Evolutionary conservation across 1,139 yeast species (phyloP), one percentile per base, ranked within the genome.

Genomic region (Pichia sp.): DNA sequence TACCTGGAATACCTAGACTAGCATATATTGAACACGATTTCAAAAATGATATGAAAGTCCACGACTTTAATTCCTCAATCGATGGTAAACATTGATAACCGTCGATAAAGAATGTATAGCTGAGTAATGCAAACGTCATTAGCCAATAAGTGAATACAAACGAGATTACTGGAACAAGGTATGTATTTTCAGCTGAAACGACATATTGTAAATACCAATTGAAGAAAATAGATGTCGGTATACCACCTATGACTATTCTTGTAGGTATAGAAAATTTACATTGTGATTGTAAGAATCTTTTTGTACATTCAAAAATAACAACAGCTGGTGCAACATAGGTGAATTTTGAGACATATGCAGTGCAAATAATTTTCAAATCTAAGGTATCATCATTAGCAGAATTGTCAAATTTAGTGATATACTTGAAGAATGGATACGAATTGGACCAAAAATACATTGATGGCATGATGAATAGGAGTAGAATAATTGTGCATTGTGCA

Each of bases 1-100:
- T 80, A 3, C 96, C 96, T 0, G 94, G 90, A 20, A 85, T 55
- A 1, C 95, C 95, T 48, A 88, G 71, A 48, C 67, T 68, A 51
- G 83, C 68, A 76, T 85, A 81, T 29, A 82, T 76, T 13, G 67
- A 59, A 90, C 92, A 85, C 55, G 80, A 76, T 32, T 65, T 59
- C 43, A 74, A 69, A 1, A 82, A 67, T 6, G 76, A 73, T 11
- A 56, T 50, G 7, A 73, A 59, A 40, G 70, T 67, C 34, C 82
- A 41, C 72, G 18, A 44, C 67, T 74, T 95, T 92, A 85, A 18
- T 22, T 42, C 43, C 3, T 35, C 11, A 4, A 12, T n/a, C 7
- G 38, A 13, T 13, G 53, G 53, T 16, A 50, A 25, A 64, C 95
- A 85, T 62, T 82, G 73, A 52, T 69, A 68, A 1, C 94, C 95